Evolutionary conservation across 345 rosid genomes (phyloP).

Genomic region (Lepidium africanum): DNA sequence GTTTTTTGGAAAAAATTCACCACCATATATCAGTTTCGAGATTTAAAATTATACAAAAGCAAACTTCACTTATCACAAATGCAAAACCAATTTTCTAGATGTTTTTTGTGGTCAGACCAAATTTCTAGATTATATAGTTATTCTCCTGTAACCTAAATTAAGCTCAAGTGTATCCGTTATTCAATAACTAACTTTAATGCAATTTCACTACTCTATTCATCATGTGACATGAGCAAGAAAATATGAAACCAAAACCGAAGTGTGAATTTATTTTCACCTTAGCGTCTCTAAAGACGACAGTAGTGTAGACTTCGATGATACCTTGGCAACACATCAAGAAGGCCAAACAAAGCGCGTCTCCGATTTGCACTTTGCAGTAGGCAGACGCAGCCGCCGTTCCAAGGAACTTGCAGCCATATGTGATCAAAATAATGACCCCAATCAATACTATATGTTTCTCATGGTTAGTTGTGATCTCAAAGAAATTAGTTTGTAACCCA

Average conservation of each 20-base stretch:
- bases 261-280: conserved; percentile 5
- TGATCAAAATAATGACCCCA: conserved; percentile 10
- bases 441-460: conserved; percentile 7
- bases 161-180: too few relatives aligned
- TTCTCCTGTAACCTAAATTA: too few relatives aligned
- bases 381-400: conserved; percentile 26
- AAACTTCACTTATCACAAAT: too few relatives aligned
- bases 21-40: too few relatives aligned
- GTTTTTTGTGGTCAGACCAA: too few relatives aligned
- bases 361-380: conserved; percentile 16
- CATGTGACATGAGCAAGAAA: too few relatives aligned
- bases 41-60: too few relatives aligned
- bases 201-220: too few relatives aligned
- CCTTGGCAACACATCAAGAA: conserved; percentile 35
- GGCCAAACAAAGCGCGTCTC: conserved; percentile 28
- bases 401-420: conserved; percentile 22
- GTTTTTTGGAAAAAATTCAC: too few relatives aligned
- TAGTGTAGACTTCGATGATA: conserved; percentile 26
- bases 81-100: too few relatives aligned
- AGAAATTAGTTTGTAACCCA: conserved; percentile 27
- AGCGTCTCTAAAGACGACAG: conserved; percentile 19
- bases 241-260: background rate
- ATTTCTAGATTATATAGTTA: too few relatives aligned
- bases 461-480: conserved; percentile 4
- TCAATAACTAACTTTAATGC: too few relatives aligned